Base-by-base conservation (phyloP, 768 basidiomycete genomes). In the Rhizopogon rudus region DNA sequence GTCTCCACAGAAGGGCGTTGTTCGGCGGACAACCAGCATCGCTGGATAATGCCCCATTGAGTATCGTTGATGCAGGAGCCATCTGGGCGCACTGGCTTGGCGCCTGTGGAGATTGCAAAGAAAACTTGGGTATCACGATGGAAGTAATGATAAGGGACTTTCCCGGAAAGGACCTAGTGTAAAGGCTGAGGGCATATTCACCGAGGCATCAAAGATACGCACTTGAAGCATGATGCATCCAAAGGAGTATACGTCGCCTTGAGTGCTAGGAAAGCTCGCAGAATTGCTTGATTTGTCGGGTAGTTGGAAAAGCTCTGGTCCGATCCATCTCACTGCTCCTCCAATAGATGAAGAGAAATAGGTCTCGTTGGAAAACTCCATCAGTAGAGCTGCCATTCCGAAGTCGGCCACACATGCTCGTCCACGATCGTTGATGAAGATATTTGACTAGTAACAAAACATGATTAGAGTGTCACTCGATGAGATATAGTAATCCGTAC, bases 201-300 rank as follows among this genome's bases (percentile, higher is more conserved):
- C 4, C 29, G 51, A 44, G 12, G 6, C n/a, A 12, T 73, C 71
- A 22, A 75, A 67, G 61, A 72, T 10, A 57, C 58, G 22, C 22
- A 59, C 56, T 52, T 57, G 56, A 8, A 59, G 41, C 46, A 57
- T 67, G 17, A 72, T 62, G 41, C 70, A 71, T 6, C 67, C 74
- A 39, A 57, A 57, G 10, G 58, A 57, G 40, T 57, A 59, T 22
- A 57, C 25, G 10, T 59, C 45, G 16, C 40, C 44, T 29, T 43
- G 40, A 13, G 33, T 25, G 14, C n/a, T 57, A 9, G 55, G 51
- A 9, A 22, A 41, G 10, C n/a, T 2, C 44, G n/a, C 31, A 22
- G 5, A 40, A 20, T 44, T 4, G 10, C 29, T 29, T 40, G 25
- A 29, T n/a, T 39, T 29, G 1, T 49, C 44, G 3, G 44, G 33